Evolutionary conservation across 768 basidiomycete genomes (phyloP), one percentile per base, ranked within the genome.

Genomic region (Mycena leptocephala): DNA sequence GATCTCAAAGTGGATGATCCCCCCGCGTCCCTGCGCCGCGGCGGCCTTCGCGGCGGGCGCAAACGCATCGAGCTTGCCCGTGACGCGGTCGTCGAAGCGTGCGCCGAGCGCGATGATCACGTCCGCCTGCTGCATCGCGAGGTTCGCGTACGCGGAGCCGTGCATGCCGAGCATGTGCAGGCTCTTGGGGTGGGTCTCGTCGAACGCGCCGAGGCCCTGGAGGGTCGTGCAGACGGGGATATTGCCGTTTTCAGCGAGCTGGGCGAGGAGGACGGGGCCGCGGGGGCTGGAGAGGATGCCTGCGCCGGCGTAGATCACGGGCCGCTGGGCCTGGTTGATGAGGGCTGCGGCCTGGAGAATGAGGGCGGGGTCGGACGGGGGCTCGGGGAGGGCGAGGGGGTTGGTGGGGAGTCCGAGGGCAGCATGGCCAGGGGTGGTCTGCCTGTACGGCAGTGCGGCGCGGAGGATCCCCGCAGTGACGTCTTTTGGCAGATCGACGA

Each of bases 111-210:
- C 97, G 78, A 99, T 97, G 88, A 99, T 96, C 71, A 99, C 94
- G 83, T 99, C 98, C 51, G 98, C 98, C 63, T 95, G 88, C 86
- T 99, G 98, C 92, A 99, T 99, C 5, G 98, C 98, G 53, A 98
- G 87, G 87, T 99, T 99, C 80, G 98, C 98, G 81, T 99, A 99
- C 6, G 97, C 97, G 33, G 93, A 93, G 6, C 98, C 98, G 87
- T 99, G 98, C 98, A 99, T 99, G 72, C 98, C 98, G 70, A 99
- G 92, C 98, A 99, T 99, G 85, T 99, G 97, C 82, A 99, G 86
- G 78, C 94, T 94, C 85, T 90, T 92, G 41, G 93, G 92, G 84
- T 96, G 91, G 66, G 90, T 92, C 89, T 99, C 98, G 86, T 99
- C 97, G 82, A 95, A 99, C 3, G 95, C 94, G 76, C 98, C 98